Evolutionary conservation across 1,284 basidiomycete species (phyloP), one percentile per base, ranked within the genome.

Genomic region (Anthracocystis panici-leucophaei): DNA sequence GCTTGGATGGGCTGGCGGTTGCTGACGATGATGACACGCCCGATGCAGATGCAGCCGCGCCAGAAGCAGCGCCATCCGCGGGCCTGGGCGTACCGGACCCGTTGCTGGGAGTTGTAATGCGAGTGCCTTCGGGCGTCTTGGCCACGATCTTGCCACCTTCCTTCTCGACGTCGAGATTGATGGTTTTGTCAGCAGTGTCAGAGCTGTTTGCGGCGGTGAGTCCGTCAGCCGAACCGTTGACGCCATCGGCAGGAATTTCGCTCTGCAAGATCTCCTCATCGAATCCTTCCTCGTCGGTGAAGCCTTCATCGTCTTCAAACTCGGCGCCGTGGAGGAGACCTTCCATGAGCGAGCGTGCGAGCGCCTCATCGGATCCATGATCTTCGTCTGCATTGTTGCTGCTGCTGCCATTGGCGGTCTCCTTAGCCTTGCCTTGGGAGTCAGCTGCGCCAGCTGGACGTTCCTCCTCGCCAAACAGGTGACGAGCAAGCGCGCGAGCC

Each of bases 111-210:
- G 96, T 98, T 2, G 92, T 90, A 35, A 99, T 91, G 21, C 94
- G 90, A 0, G 95, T 97, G 1, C 96, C 96, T 69, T 97, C 93
- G 0, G 96, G 95, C 0, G 96, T 98, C 85, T 97, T 93, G 10
- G 94, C 95, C 82, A 95, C 94, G 9, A 98, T 90, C 82, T 92
- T 93, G n/a, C 72, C 77, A 33, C 65, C 78, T 20, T 80, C 79
- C 56, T 75, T 69, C 20, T 74, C 75, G 27, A 80, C 78, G 33
- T 79, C 68, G 21, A 82, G 74, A 27, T 78, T 78, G 63, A 82
- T 74, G 9, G 81, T 81, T 67, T 77, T 75, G 59, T 81, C 80
- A 9, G 53, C 77, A 20, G 63, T 63, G n/a, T 63, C 64, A 8
- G 61, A 44, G 27, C 49, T 27, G 20, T 71, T 56, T 18, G 49